Evolutionary conservation across 768 basidiomycete genomes (phyloP).

Genomic region (Mycena kentingensis): DNA sequence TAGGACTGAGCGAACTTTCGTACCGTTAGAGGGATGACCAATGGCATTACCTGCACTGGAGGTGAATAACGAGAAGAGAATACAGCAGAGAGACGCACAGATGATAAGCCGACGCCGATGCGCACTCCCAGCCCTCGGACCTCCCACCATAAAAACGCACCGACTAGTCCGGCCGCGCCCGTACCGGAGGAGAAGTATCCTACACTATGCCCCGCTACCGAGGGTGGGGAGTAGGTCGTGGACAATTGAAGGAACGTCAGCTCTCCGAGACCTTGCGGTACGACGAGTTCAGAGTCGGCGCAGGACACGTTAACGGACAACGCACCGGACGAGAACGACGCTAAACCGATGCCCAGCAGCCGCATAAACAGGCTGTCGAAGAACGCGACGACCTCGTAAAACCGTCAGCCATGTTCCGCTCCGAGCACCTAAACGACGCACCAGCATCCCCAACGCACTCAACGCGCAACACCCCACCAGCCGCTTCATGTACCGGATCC

Average conservation of each 20-base stretch:
- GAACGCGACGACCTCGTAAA: conserved; percentile 68
- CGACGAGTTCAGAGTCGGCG: conserved; percentile 1
- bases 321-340: conserved; percentile 84
- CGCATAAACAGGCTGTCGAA: conserved; percentile 68
- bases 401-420: neutral
- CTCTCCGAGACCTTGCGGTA: conserved; percentile 78
- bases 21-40: conserved; percentile 67
- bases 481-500: conserved; percentile 77
- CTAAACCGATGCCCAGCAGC: conserved; percentile 76
- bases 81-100: conserved; percentile 50
- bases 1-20: neutral
- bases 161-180: conserved; percentile 90
- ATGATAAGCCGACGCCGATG: conserved; percentile 78
- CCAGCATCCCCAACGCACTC: conserved; percentile 86
- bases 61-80: conserved; percentile 5
- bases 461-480: conserved; percentile 73
- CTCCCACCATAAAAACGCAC: conserved; percentile 95
- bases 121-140: conserved; percentile 83
- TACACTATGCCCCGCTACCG: conserved; percentile 76
- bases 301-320: neutral
- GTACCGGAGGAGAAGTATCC: conserved; percentile 95
- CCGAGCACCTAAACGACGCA: conserved; percentile 40
- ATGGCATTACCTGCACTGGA: conserved; percentile 68
- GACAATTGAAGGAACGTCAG: conserved; percentile 94
- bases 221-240: conserved; percentile 68